Conservation (phyloP, 139 green algal genomes). For the Tetratostichococcus sp. region DNA sequence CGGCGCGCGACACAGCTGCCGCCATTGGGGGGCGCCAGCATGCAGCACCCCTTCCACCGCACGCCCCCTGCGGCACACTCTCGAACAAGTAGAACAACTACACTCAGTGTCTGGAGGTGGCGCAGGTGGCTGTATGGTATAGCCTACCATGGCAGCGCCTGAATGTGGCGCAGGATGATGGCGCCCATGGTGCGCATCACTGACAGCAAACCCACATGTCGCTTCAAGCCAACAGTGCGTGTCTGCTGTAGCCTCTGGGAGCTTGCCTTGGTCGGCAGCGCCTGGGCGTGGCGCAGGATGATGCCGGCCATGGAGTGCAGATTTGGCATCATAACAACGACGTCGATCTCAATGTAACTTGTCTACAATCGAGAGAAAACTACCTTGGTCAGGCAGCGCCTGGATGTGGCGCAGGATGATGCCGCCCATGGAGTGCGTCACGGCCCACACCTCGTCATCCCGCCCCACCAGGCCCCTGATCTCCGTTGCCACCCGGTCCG, state of each 20-base stretch:
- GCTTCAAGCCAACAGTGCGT: too few species aligned
- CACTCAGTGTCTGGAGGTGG: not conserved
- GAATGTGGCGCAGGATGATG: constrained; percentile 13
- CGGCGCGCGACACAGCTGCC: constrained; percentile 3
- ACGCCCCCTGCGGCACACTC: constrained; percentile 3
- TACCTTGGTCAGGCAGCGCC: constrained; percentile 12
- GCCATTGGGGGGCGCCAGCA: constrained; percentile 17
- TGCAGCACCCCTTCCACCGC: constrained; percentile 7
- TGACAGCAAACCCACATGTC: too few species aligned
- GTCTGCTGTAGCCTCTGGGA: too few species aligned
- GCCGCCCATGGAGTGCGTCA: constrained; percentile 13
- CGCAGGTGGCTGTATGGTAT: too few species aligned
- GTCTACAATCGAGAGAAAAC: too few species aligned
- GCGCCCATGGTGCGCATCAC: constrained; percentile 11
- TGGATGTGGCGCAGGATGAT: constrained; percentile 14
- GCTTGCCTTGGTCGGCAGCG: too few species aligned
- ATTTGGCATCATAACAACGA: too few species aligned
- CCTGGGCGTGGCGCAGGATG: too few species aligned
- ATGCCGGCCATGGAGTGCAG: too few species aligned
- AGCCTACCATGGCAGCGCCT: constrained; percentile 10
- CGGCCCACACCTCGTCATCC: constrained; percentile 10
- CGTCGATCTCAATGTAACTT: too few species aligned
- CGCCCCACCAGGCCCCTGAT: constrained; percentile 1
- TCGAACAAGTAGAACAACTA: not conserved
- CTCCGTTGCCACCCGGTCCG: constrained; percentile 7